Base-by-base conservation (phyloP, 2,329 filamentous ascomycete genomes). In the Alternaria arbusti region DNA sequence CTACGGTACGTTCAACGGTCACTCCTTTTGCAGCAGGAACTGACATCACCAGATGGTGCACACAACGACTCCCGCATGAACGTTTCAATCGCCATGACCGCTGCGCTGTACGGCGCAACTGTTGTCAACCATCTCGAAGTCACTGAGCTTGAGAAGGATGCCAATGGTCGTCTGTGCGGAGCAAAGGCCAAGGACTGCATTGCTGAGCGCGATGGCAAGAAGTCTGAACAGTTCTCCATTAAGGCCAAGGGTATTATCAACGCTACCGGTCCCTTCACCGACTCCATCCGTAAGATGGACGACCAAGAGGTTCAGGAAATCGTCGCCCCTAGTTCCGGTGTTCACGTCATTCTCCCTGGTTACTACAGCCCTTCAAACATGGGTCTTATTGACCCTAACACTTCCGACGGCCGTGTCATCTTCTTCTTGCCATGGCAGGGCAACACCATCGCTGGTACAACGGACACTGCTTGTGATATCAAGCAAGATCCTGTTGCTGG, bases 1-100 rank as follows among this genome's bases (percentile, higher is more conserved):
- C 84, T 96, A 96, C 78, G 90, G 86, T 87, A 80, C 57, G 74
- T 62, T 28, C 26, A 22, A 30, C 10, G 22, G 51, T 20, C 7
- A 49, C n/a, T 36, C n/a, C 10, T 22, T 44, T 28, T 12, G n/a
- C 26, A 11, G 30, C 32, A 28, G 22, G 15, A 50, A 57, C 75
- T 81, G 67, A 81, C 59, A 23, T 6, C 32, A 28, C 23, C 61
- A 87, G 93, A 97, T 82, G 93, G 93, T 71, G 92, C 92, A 28
- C 93, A 97, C 82, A 97, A 97, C 76, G 93, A 97, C 80, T 96
- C 93, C 20, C 88, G 93, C 54, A 96, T 97, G 93, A 96, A 96
- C 76, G 91, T 96, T 26, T 94, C 92, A 9, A 85, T 96, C 61
- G 93, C 92, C 20, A 92, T 95, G 88, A 96, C 93, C 17, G 92